Evolutionary conservation across 208 protist genomes (phyloP).

Genomic region (Trypanosoma mega): DNA sequence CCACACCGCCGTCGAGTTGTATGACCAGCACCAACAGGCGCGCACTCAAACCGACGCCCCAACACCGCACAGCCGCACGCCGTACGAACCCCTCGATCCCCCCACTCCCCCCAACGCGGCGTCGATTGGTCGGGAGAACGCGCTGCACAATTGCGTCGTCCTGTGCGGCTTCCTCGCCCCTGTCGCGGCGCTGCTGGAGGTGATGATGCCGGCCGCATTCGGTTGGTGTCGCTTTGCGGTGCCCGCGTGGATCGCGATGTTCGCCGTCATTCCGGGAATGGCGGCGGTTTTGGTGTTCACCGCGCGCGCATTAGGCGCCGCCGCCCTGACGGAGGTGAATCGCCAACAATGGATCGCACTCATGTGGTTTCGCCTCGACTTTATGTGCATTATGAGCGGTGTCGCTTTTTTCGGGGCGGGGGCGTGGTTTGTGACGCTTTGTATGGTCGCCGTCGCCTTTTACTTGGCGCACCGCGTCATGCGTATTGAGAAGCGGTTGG

Average conservation of each 20-base stretch:
- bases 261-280: constrained; percentile 48
- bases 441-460: constrained; percentile 42
- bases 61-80: too few species aligned
- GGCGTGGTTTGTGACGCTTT: constrained; percentile 50
- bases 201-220: constrained; percentile 41
- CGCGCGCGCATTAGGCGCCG: constrained; percentile 35
- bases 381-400: constrained; percentile 62
- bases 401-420: constrained; percentile 61
- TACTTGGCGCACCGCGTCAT: constrained; percentile 78
- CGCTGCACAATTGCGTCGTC: constrained; percentile 56
- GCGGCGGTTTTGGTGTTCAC: constrained; percentile 47
- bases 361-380: constrained; percentile 87
- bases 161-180: constrained; percentile 52
- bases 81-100: background rate
- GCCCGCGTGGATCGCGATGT: constrained; percentile 38
- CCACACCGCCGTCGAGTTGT: constrained; percentile 47
- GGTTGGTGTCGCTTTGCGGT: constrained; percentile 47
- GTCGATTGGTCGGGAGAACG: constrained; percentile 19
- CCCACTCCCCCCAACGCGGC: background rate
- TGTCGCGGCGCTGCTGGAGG: constrained; percentile 33
- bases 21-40: constrained; percentile 41
- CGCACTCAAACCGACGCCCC: too few species aligned
- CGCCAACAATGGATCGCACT: constrained; percentile 70
- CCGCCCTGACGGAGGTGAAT: constrained; percentile 41
- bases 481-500: constrained; percentile 70